Conservation (phyloP, 2,329 filamentous ascomycete genomes). For the Trichoderma sp. region DNA sequence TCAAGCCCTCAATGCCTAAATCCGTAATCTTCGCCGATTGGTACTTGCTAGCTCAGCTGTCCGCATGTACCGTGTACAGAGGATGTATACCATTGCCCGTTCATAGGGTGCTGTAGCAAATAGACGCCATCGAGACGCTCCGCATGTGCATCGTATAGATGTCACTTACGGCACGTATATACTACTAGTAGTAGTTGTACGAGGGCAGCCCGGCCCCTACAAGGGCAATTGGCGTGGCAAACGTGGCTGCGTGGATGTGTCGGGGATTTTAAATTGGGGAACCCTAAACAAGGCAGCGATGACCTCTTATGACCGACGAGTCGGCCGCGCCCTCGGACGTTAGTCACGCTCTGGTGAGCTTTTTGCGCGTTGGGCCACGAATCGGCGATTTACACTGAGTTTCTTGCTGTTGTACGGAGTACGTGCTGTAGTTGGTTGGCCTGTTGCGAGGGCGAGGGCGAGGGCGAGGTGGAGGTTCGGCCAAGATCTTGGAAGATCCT, state of each 20-base stretch:
- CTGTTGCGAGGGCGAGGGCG: neutral
- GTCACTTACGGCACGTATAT: neutral
- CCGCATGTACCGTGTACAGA: neutral
- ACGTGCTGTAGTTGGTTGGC: neutral
- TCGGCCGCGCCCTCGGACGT: neutral
- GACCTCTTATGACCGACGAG: neutral
- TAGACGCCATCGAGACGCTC: neutral
- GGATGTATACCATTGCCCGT: neutral
- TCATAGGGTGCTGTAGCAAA: neutral
- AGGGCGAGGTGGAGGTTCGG: neutral
- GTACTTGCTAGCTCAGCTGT: neutral
- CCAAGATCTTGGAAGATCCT: slow-evolving; percentile 16
- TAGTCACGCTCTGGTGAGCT: neutral
- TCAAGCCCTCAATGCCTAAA: neutral
- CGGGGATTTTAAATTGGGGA: slow-evolving; percentile 8
- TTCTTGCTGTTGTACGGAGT: neutral
- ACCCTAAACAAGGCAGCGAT: neutral
- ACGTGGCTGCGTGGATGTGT: slow-evolving; percentile 6
- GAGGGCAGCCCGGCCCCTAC: neutral
- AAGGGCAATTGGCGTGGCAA: neutral
- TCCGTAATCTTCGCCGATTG: neutral
- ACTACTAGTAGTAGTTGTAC: neutral
- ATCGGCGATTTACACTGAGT: neutral
- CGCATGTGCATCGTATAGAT: slow-evolving; percentile 1
- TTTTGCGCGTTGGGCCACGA: neutral